Percentiles rank a stretch among this genome's conserved stretches.
Conservation (phyloP, 441 rosid species). For the Geranium incanum region DNA sequence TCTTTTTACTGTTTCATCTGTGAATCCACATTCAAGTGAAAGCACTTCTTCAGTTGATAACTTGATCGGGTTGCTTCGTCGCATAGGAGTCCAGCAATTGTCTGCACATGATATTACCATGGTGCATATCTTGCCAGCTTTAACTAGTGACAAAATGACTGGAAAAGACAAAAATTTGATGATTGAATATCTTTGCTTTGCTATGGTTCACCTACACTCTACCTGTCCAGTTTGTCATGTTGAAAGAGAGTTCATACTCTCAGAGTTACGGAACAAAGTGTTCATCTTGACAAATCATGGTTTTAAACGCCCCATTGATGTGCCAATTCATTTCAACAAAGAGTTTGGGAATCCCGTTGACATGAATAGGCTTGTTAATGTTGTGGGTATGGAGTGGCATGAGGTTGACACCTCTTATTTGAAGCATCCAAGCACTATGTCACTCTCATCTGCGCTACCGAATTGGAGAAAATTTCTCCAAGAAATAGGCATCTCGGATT, state of each 20-base stretch:
- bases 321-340: constrained; percentile 67
- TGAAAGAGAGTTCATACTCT: constrained; percentile 55
- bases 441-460: constrained; percentile 39
- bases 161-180: constrained; percentile 36
- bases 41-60: constrained; percentile 34
- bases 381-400: constrained; percentile 57
- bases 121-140: constrained; percentile 69
- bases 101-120: constrained; percentile 84
- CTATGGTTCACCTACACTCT: constrained; percentile 82
- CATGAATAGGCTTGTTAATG: constrained; percentile 47
- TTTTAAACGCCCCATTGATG: constrained; percentile 44
- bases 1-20: constrained; percentile 48
- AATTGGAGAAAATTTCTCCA: constrained; percentile 84
- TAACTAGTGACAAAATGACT: constrained; percentile 33
- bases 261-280: constrained; percentile 57
- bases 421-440: constrained; percentile 59
- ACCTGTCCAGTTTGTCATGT: constrained; percentile 53
- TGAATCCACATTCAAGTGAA: constrained; percentile 25
- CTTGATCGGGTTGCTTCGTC: constrained; percentile 55
- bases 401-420: constrained; percentile 64
- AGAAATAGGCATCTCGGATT: constrained; percentile 79
- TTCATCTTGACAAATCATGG: constrained; percentile 71
- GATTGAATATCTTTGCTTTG: constrained; percentile 79
- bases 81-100: constrained; percentile 68
- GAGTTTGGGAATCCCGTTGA: constrained; percentile 64